phyloP scores from a whole-genome alignment of 768 basidiomycete genomes.

The Rhodotorula babjevae region DNA sequence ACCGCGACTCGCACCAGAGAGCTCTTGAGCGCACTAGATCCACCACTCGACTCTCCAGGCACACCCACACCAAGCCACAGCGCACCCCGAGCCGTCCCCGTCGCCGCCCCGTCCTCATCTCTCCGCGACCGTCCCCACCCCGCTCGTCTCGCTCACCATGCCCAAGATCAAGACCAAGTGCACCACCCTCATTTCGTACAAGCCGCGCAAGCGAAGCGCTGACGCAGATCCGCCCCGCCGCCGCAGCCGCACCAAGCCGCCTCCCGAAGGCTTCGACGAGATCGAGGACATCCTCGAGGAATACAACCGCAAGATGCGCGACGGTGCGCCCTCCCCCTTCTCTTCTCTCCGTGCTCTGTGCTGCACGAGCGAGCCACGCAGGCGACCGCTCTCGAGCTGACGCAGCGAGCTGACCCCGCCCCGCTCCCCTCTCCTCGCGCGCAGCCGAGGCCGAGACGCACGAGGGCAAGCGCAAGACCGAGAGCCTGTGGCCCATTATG shows the following conservation, averaged over 20 bases:
- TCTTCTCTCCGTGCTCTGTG: neutral
- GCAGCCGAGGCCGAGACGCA: constrained; percentile 84
- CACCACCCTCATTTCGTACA: neutral
- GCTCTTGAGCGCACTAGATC: neutral
- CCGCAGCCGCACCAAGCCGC: constrained; percentile 71
- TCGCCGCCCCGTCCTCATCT: neutral
- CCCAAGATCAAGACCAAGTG: constrained; percentile 39
- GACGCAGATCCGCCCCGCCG: rapidly evolving
- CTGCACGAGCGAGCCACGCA: too few species aligned
- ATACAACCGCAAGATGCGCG: constrained; percentile 98
- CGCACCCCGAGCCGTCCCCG: neutral
- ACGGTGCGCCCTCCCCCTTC: constrained; percentile 51
- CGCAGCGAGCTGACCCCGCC: neutral
- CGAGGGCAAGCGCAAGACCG: constrained; percentile 92
- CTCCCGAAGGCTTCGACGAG: constrained; percentile 93
- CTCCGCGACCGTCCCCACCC: neutral
- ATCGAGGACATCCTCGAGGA: constrained; percentile 80
- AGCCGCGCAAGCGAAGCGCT: neutral
- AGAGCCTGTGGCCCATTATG: constrained; percentile 97
- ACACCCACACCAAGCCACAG: neutral
- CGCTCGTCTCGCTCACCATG: constrained; percentile 6
- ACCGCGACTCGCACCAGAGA: neutral
- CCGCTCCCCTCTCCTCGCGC: neutral
- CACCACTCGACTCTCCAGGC: neutral
- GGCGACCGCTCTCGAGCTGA: too few species aligned